Percentiles rank a stretch among this genome's conserved stretches.
These are phyloP conservation scores for Cnidoscolus chayamansa DNA, from an alignment of 441 rosid genomes.

Conservation along the genomic window DNA sequence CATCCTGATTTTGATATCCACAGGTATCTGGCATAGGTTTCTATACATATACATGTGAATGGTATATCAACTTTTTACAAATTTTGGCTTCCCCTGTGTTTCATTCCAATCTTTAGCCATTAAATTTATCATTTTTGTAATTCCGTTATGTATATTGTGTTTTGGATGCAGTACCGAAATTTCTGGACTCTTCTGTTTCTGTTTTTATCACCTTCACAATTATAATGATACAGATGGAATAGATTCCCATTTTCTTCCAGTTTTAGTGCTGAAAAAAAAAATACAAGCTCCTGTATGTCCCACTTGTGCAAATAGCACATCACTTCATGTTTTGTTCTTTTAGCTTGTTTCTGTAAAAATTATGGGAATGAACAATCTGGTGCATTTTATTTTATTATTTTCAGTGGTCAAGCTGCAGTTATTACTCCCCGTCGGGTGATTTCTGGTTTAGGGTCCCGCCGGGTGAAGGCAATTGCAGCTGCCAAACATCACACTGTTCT, in stretches of 20 bases:
- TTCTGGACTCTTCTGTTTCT: constrained; percentile 17
- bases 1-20: constrained; percentile 99
- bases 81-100: not conserved
- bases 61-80: constrained; percentile 8
- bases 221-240: constrained; percentile 17
- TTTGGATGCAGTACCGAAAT: constrained; percentile 14
- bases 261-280: constrained; percentile 16
- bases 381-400: constrained; percentile 31
- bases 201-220: constrained; percentile 11
- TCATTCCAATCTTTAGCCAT: not conserved
- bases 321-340: constrained; percentile 6
- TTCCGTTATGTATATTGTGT: constrained; percentile 1
- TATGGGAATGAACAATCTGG: constrained; percentile 19
- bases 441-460: constrained; percentile 77
- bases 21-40: constrained; percentile 44
- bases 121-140: not conserved
- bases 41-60: not conserved
- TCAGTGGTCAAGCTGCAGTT: constrained; percentile 98
- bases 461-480: constrained; percentile 92
- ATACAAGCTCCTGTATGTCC: constrained; percentile 7
- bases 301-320: not conserved
- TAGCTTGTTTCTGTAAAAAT: constrained; percentile 6
- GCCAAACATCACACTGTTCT: constrained; percentile 98
- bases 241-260: constrained; percentile 10
- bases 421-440: constrained; percentile 95